A percentile compares a stretch with the other conserved stretches of the same genome.
phyloP scores from a whole-genome alignment of 768 basidiomycete species.

The Russula griseocarnosa region DNA sequence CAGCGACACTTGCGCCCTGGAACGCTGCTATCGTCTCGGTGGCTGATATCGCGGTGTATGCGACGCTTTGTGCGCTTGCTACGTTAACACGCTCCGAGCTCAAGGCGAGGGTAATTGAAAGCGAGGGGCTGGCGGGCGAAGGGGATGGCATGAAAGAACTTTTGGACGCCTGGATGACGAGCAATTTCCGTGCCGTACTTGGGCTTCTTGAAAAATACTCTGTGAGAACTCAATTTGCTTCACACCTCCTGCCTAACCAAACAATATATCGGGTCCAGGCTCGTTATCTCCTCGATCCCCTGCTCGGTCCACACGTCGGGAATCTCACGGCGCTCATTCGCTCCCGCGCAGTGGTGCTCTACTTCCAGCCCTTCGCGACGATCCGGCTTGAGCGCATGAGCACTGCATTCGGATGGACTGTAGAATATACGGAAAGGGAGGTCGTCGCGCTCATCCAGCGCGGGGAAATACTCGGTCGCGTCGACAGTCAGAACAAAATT shows the following conservation, averaged over 20 bases:
- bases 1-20: conserved; percentile 74
- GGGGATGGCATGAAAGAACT: conserved; percentile 55
- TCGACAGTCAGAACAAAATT: conserved; percentile 92
- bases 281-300: conserved; percentile 72
- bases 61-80: conserved; percentile 78
- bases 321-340: conserved; percentile 66
- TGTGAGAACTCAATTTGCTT: conserved; percentile 37
- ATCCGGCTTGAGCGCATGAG: conserved; percentile 83
- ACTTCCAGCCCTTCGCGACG: conserved; percentile 86
- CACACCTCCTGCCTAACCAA: too few relatives aligned
- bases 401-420: conserved; percentile 75
- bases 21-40: conserved; percentile 75
- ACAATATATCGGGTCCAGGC: conserved; percentile 44
- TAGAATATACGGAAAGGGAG: conserved; percentile 65
- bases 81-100: conserved; percentile 67
- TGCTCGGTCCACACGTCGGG: conserved; percentile 64
- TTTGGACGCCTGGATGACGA: conserved; percentile 79
- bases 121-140: conserved; percentile 23
- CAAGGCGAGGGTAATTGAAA: conserved; percentile 59
- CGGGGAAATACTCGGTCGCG: conserved; percentile 73
- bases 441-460: conserved; percentile 75
- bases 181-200: conserved; percentile 79
- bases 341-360: conserved; percentile 75
- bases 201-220: conserved; percentile 70
- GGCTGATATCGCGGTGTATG: conserved; percentile 83